A percentile compares a stretch with the other conserved stretches of the same genome.
These are phyloP conservation scores for Penicillium expansum DNA, from an alignment of 2,329 filamentous ascomycete genomes.

Conservation along the genomic window DNA sequence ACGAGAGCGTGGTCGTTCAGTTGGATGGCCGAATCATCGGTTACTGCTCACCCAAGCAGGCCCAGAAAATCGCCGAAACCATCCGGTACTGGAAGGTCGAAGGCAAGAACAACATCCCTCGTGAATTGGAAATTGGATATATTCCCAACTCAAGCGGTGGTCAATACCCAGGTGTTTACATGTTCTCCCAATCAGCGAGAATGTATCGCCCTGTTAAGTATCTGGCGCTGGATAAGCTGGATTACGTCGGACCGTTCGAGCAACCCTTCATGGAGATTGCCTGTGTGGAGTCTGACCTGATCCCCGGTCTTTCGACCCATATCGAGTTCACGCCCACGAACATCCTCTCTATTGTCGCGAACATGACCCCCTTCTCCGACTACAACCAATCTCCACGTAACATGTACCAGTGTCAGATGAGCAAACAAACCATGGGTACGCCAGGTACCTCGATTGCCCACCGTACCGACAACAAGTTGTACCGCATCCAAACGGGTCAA, in stretches of 20 bases:
- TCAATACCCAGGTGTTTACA: slow-evolving; percentile 94
- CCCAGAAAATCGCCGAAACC: slow-evolving; percentile 76
- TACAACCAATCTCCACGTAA: slow-evolving; percentile 98
- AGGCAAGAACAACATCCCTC: slow-evolving; percentile 73
- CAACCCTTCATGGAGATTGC: slow-evolving; percentile 99
- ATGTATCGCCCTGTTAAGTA: slow-evolving; percentile 95
- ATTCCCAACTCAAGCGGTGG: slow-evolving; percentile 83
- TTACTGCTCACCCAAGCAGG: slow-evolving; percentile 83
- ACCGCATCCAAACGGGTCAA: slow-evolving; percentile 90
- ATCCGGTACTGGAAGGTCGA: slow-evolving; percentile 95
- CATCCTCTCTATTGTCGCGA: slow-evolving; percentile 94
- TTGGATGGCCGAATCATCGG: slow-evolving; percentile 87
- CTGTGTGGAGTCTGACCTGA: slow-evolving; percentile 80
- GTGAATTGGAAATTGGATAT: slow-evolving; percentile 86
- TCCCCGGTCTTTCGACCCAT: slow-evolving; percentile 85
- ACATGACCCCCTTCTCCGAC: slow-evolving; percentile 98
- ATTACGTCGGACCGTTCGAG: slow-evolving; percentile 89
- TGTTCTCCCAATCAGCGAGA: slow-evolving; percentile 78
- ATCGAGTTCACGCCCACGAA: slow-evolving; percentile 94
- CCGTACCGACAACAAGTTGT: slow-evolving; percentile 96
- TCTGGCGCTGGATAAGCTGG: slow-evolving; percentile 77
- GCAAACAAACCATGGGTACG: slow-evolving; percentile 98
- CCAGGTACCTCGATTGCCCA: slow-evolving; percentile 79
- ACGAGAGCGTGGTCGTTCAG: slow-evolving; percentile 84
- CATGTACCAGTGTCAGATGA: slow-evolving; percentile 99